phyloP scores from a whole-genome alignment of 2,329 filamentous ascomycete species.

The Juglanconis oblonga region DNA sequence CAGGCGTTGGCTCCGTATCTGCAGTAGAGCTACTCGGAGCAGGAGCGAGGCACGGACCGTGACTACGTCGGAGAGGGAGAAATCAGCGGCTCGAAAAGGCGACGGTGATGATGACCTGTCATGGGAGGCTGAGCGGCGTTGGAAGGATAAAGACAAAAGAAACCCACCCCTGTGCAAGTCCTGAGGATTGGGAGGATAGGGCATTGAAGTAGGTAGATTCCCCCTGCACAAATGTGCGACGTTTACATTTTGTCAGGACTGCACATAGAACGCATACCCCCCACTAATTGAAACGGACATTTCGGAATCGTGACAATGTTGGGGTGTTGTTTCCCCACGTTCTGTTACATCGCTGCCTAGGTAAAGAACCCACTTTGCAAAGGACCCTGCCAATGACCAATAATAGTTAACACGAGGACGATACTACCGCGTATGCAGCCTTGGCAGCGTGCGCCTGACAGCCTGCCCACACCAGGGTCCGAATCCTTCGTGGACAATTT shows the following conservation, averaged over 20 bases:
- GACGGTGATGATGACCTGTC: not conserved
- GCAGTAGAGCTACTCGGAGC: slow-evolving; percentile 26
- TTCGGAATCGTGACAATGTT: not conserved
- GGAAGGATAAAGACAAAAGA: not conserved
- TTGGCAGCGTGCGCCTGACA: too few relatives aligned
- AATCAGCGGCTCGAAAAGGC: not conserved
- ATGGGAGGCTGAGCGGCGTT: not conserved
- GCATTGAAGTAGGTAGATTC: not conserved
- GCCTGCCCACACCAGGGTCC: not conserved
- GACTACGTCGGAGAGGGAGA: not conserved
- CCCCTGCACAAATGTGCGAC: not conserved
- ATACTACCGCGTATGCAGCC: not conserved
- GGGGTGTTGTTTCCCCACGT: not conserved
- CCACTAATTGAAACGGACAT: not conserved
- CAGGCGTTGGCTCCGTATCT: slow-evolving; percentile 51
- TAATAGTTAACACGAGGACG: too few relatives aligned
- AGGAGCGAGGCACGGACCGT: not conserved
- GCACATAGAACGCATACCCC: slow-evolving; percentile 7
- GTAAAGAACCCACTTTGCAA: too few relatives aligned
- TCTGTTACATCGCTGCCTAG: too few relatives aligned
- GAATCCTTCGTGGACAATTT: not conserved
- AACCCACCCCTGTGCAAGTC: not conserved
- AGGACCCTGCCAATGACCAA: too few relatives aligned
- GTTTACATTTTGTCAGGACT: not conserved
- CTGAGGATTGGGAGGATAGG: not conserved